Evolutionary conservation across 768 basidiomycete genomes (phyloP).

Genomic region (Mrakia blollopis): DNA sequence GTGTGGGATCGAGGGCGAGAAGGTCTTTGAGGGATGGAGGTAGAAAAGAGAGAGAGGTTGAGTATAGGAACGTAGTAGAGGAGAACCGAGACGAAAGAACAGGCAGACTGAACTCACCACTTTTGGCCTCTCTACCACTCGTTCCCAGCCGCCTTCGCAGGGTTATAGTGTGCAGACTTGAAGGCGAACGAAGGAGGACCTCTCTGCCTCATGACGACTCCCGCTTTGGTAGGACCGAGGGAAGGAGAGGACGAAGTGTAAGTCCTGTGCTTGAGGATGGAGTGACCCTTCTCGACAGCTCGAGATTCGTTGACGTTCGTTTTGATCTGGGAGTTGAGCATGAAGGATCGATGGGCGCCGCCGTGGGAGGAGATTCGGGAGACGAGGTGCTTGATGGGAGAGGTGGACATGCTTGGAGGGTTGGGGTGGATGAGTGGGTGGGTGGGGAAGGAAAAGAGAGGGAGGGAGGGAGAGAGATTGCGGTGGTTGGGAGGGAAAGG

Average conservation of each 20-base stretch:
- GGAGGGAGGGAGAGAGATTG: neutral
- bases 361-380: neutral
- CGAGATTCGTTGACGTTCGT: neutral
- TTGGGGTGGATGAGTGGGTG: neutral
- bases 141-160: neutral
- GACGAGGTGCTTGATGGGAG: slow-evolving; percentile 8
- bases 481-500: neutral
- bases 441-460: neutral
- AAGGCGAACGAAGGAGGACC: neutral
- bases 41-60: too few relatives aligned
- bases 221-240: neutral
- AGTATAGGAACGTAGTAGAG: too few relatives aligned
- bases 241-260: neutral
- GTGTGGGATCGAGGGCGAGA: neutral
- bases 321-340: neutral
- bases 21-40: too few relatives aligned
- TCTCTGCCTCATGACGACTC: neutral
- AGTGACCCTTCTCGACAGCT: neutral
- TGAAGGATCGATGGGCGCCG: slow-evolving; percentile 3
- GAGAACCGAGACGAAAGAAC: too few relatives aligned
- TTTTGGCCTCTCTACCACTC: neutral
- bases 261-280: neutral
- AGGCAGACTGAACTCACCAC: neutral
- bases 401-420: neutral
- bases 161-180: neutral